Percentiles rank a stretch among this genome's conserved stretches.
phyloP scores from a whole-genome alignment of 192 early-diverging fungal genomes.

The Entomortierella parvispora region DNA sequence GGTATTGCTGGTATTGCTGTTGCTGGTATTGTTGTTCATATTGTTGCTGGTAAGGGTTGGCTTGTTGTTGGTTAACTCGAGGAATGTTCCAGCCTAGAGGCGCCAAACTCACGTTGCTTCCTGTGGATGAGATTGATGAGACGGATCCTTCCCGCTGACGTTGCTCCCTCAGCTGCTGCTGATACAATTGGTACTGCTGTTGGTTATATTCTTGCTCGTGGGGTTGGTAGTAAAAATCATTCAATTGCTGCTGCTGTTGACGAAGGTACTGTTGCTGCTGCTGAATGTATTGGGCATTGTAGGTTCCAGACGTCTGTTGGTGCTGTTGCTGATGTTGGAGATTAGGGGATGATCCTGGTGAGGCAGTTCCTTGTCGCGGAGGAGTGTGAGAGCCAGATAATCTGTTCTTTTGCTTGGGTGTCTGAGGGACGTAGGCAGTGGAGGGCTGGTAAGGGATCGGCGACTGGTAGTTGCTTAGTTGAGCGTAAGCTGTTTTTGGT shows the following conservation, averaged over 20 bases:
- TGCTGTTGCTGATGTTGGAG: conserved; percentile 32
- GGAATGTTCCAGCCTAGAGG: conserved; percentile 49
- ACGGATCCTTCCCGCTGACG: conserved; percentile 31
- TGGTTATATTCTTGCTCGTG: conserved; percentile 47
- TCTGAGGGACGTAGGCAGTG: conserved; percentile 34
- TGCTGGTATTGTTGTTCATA: conserved; percentile 31
- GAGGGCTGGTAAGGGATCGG: conserved; percentile 21
- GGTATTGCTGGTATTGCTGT: conserved; percentile 13
- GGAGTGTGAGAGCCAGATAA: conserved; percentile 33
- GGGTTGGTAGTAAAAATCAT: conserved; percentile 46
- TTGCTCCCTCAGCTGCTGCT: conserved; percentile 36
- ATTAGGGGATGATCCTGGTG: conserved; percentile 23
- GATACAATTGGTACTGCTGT: conserved; percentile 44
- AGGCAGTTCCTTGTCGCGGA: not conserved
- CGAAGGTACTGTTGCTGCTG: conserved; percentile 33
- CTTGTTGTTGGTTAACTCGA: conserved; percentile 1
- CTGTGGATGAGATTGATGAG: conserved; percentile 23
- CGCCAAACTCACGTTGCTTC: conserved; percentile 29
- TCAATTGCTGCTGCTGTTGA: conserved; percentile 45
- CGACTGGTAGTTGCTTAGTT: conserved; percentile 25
- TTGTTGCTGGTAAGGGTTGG: conserved; percentile 3
- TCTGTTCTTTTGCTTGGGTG: conserved; percentile 46
- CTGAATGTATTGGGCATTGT: conserved; percentile 30
- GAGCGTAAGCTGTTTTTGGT: conserved; percentile 11
- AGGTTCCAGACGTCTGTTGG: conserved; percentile 19